phyloP scores from a whole-genome alignment of 1,139 yeast species.

The Geotrichum bryndzae region DNA sequence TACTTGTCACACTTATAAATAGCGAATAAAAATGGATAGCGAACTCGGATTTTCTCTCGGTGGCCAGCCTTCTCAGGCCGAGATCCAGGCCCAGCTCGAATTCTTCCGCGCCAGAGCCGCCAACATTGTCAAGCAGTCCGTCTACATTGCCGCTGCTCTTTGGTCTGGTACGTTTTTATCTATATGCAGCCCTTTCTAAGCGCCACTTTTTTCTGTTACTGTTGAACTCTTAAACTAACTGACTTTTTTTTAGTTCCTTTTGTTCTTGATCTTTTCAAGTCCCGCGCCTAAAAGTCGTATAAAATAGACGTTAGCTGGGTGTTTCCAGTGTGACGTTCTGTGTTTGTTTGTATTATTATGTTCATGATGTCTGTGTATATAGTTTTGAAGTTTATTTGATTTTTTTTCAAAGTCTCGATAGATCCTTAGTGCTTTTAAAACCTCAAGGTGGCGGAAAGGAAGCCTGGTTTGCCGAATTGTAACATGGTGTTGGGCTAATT shows the following conservation, averaged over 20 bases:
- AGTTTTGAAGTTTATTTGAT: slow-evolving; percentile 13
- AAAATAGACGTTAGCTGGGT: neutral
- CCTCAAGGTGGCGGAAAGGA: too few relatives aligned
- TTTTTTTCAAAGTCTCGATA: neutral
- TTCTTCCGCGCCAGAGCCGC: slow-evolving; percentile 64
- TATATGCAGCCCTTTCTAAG: neutral
- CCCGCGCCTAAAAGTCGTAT: slow-evolving; percentile 30
- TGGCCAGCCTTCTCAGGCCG: slow-evolving; percentile 68
- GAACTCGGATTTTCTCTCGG: slow-evolving; percentile 46
- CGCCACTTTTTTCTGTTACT: neutral
- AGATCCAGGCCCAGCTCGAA: slow-evolving; percentile 73
- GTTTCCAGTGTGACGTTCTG: neutral
- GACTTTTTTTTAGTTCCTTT: slow-evolving; percentile 32
- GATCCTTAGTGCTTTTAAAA: too few relatives aligned
- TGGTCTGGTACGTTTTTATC: slow-evolving; percentile 45
- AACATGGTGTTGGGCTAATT: neutral
- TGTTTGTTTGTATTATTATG: neutral
- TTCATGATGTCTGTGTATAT: neutral
- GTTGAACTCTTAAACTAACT: neutral
- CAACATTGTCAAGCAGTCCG: slow-evolving; percentile 62
- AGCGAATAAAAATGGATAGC: slow-evolving; percentile 12
- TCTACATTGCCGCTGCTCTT: slow-evolving; percentile 65
- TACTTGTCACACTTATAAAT: neutral
- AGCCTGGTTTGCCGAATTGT: neutral
- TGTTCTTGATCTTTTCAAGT: slow-evolving; percentile 37